Evolutionary conservation across 2,329 filamentous ascomycete species (phyloP), one percentile per base, ranked within the genome.

Genomic region (Berkeleyomyces basicola): DNA sequence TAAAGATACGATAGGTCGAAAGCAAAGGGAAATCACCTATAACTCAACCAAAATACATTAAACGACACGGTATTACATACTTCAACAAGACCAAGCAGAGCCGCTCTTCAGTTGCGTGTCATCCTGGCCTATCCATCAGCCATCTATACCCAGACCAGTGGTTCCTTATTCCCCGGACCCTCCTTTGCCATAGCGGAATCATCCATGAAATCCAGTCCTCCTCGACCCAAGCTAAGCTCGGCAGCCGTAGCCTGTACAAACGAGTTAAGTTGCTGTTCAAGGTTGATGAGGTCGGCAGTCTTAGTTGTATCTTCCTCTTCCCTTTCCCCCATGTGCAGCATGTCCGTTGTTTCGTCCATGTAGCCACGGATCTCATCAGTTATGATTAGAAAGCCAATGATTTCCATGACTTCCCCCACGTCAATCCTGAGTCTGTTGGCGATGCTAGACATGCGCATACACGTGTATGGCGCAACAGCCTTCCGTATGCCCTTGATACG

Each of bases 401-500:
- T 97, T 69, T 99, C 93, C 74, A 95, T 87, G 2, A 96, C 90
- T 74, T 99, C 93, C 11, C 82, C 77, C 57, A 90, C 81, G 37
- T 86, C 85, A 67, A 99, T 95, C 71, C 87, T 87, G 66, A 99
- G 85, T 69, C 92, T 86, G 69, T 86, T 85, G 37, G 90, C 90
- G 68, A 99, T 90, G 79, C 95, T 96, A 23, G 79, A 78, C 33
- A 97, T 78, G 66, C 87, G 89, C 82, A 97, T 96, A 60, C 90
- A 85, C 4, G 89, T 95, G 77, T 97, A 99, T 0, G 93, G 93
- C 3, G 90, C 90, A 66, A 97, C 93, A 33, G 97, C 79, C 75
- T 93, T 96, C 66, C 96, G 77, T 7, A 97, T 85, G 1, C 91
- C 92, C 78, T 96, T 96, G 67, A 91, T 97, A 62, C 93, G 88